phyloP scores from a whole-genome alignment of 2,329 filamentous ascomycete species.

The Amesomyces nigricolor region DNA sequence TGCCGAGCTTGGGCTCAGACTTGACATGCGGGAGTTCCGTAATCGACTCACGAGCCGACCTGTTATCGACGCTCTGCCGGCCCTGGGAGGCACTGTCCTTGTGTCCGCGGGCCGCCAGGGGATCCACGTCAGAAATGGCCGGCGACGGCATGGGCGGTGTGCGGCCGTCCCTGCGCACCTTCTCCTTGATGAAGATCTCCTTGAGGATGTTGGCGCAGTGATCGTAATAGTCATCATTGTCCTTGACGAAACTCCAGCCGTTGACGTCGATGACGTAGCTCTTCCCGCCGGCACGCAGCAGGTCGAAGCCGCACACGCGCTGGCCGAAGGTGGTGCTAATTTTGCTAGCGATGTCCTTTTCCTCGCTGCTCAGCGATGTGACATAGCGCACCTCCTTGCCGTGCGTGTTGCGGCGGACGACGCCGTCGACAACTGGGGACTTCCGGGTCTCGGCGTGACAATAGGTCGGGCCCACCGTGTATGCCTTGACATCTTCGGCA shows the following conservation, averaged over 20 bases:
- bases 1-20: conserved; percentile 27
- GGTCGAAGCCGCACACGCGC: conserved; percentile 90
- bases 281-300: conserved; percentile 78
- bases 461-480: conserved; percentile 87
- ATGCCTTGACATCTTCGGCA: conserved; percentile 96
- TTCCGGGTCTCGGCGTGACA: conserved; percentile 97
- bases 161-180: conserved; percentile 57
- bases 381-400: conserved; percentile 97
- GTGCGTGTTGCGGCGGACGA: conserved; percentile 92
- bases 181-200: conserved; percentile 82
- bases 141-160: conserved; percentile 49
- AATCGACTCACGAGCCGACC: conserved; percentile 17
- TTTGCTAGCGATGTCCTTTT: conserved; percentile 79
- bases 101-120: conserved; percentile 32
- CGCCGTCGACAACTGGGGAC: conserved; percentile 91
- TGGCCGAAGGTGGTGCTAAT: conserved; percentile 92
- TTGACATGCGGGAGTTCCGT: conserved; percentile 26
- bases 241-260: conserved; percentile 99
- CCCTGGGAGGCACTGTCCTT: conserved; percentile 25
- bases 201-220: conserved; percentile 80
- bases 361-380: conserved; percentile 72
- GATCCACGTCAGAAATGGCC: conserved; percentile 35
- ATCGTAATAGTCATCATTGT: conserved; percentile 98
- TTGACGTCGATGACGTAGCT: conserved; percentile 99
- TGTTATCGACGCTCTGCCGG: conserved; percentile 24